Evolutionary conservation across 202 grass and related monocot species (phyloP).

Genomic region (Cymbopogon flexuosus): DNA sequence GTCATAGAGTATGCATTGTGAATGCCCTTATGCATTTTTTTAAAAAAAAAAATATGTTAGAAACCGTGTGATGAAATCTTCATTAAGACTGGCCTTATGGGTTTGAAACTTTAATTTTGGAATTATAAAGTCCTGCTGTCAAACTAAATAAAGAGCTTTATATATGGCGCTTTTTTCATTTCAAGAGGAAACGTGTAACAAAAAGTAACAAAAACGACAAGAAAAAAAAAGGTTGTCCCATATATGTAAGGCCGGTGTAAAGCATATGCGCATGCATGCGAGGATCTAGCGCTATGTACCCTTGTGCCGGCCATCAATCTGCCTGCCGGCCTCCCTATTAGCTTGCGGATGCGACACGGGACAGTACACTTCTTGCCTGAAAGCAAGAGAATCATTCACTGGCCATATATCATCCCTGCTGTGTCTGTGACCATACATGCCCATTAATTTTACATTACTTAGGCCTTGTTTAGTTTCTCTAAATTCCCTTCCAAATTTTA

Average conservation of each 20-base stretch:
- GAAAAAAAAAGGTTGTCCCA: background rate
- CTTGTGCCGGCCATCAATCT: background rate
- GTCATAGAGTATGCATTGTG: too few species aligned
- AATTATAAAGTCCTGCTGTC: background rate
- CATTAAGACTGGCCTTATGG: background rate
- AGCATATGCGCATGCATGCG: background rate
- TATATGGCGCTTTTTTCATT: background rate
- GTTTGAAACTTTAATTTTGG: background rate
- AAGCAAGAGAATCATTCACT: background rate
- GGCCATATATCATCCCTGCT: background rate
- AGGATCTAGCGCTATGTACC: background rate
- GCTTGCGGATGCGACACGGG: conserved; percentile 1
- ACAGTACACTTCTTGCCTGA: background rate
- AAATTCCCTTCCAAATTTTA: too few species aligned
- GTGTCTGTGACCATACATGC: background rate
- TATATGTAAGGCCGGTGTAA: too few species aligned
- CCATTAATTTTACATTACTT: background rate
- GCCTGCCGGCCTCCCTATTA: background rate
- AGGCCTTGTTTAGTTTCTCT: too few species aligned
- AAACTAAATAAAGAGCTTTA: background rate
- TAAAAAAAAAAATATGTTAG: too few species aligned
- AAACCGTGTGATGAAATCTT: too few species aligned
- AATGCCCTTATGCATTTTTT: too few species aligned
- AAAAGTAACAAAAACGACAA: background rate
- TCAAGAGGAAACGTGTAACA: background rate